phyloP scores from a whole-genome alignment of 225 moss, liverwort and hornwort genomes.

The Lunularia cruciata region DNA sequence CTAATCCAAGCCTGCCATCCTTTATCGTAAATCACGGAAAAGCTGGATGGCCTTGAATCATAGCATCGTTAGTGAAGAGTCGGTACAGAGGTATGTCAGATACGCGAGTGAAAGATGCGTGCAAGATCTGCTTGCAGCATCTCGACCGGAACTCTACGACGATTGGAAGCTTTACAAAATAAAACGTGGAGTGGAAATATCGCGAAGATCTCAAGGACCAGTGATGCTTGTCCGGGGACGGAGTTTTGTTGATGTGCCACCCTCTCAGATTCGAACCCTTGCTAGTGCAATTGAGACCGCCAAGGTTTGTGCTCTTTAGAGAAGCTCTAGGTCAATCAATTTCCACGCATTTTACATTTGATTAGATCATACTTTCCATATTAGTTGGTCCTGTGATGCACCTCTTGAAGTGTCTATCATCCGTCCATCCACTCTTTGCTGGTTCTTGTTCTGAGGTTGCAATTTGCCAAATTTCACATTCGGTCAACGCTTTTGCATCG shows the following conservation, averaged over 20 bases:
- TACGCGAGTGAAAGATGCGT: conserved; percentile 58
- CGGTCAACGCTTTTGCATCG: no score
- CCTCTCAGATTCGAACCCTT: conserved; percentile 43
- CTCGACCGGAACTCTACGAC: conserved; percentile 49
- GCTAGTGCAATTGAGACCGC: conserved; percentile 54
- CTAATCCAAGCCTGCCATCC: background rate
- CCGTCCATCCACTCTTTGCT: background rate
- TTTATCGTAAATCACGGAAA: background rate
- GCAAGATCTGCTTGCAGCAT: conserved; percentile 57
- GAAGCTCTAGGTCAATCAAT: conserved; percentile 1
- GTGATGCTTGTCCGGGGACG: conserved; percentile 57
- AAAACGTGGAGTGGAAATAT: conserved; percentile 59
- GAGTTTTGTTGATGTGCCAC: conserved; percentile 47
- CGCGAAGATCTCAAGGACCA: conserved; percentile 47
- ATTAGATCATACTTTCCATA: background rate
- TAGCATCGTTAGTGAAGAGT: conserved; percentile 52
- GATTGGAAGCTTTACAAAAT: conserved; percentile 59
- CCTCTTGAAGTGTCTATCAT: no score
- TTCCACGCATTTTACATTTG: background rate
- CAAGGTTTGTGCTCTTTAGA: conserved; percentile 29
- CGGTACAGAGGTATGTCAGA: conserved; percentile 54
- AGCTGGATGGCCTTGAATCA: conserved; percentile 4
- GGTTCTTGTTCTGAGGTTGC: background rate
- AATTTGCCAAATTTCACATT: background rate
- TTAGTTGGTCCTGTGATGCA: background rate